phyloP scores from a whole-genome alignment of 1,139 yeast species.

The Geotrichum phurueaensis region DNA sequence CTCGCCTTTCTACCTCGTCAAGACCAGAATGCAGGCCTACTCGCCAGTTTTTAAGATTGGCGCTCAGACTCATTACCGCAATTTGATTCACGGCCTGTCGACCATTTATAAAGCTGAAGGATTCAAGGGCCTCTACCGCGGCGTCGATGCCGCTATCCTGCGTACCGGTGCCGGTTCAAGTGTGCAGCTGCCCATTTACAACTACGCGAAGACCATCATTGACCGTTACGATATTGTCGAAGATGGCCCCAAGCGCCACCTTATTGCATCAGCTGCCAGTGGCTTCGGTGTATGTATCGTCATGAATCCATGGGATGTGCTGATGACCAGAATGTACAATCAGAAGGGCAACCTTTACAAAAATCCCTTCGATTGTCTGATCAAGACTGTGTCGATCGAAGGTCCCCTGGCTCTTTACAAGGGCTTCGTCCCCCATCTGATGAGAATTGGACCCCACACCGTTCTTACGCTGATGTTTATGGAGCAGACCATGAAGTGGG shows the following conservation, averaged over 20 bases:
- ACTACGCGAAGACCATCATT: constrained; percentile 60
- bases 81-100: constrained; percentile 60
- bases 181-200: constrained; percentile 91
- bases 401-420: constrained; percentile 87
- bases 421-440: constrained; percentile 88
- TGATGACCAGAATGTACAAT: constrained; percentile 88
- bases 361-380: constrained; percentile 83
- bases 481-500: constrained; percentile 83
- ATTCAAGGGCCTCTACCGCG: constrained; percentile 70
- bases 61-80: constrained; percentile 81
- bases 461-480: constrained; percentile 83
- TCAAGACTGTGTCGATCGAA: constrained; percentile 73
- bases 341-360: constrained; percentile 82
- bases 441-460: constrained; percentile 94
- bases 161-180: constrained; percentile 96
- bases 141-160: constrained; percentile 89
- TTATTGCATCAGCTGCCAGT: constrained; percentile 68
- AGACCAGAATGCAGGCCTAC: constrained; percentile 94
- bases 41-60: constrained; percentile 67
- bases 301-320: constrained; percentile 97
- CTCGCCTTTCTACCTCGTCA: constrained; percentile 84
- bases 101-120: constrained; percentile 67
- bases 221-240: constrained; percentile 45
- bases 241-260: constrained; percentile 67
- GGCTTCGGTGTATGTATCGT: constrained; percentile 92